Conservation (phyloP, 495 filamentous ascomycete genomes). For the Tuber calosporum region DNA sequence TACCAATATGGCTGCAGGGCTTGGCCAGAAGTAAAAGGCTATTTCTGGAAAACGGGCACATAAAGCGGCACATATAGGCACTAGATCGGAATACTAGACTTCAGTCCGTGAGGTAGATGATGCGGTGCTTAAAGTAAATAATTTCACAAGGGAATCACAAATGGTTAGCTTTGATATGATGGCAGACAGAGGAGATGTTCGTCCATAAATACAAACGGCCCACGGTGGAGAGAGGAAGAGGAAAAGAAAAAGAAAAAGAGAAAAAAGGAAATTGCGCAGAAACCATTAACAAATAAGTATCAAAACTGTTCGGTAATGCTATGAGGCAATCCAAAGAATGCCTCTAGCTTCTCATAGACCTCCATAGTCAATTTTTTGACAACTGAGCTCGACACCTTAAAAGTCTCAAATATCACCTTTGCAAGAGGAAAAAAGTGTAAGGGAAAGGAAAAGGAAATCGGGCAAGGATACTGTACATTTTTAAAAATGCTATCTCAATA, state of each 20-base stretch:
- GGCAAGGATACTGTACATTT: not conserved
- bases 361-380: not conserved
- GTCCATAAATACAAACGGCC: not conserved
- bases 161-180: not conserved
- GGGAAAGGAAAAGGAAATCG: not conserved
- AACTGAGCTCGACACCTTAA: not conserved
- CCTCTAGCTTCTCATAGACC: conserved; percentile 41
- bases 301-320: conserved; percentile 46
- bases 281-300: conserved; percentile 43
- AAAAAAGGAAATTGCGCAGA: conserved; percentile 13
- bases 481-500: not conserved
- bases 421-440: not conserved
- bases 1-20: conserved; percentile 64
- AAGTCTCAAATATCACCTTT: not conserved
- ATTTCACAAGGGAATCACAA: not conserved
- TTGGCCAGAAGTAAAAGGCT: conserved; percentile 50
- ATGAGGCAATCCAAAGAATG: conserved; percentile 44
- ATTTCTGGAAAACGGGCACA: not conserved
- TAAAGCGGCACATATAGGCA: not conserved
- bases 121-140: not conserved
- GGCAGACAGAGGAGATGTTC: not conserved
- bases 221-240: not conserved
- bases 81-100: not conserved
- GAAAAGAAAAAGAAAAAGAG: not conserved
- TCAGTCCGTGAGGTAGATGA: not conserved